Evolutionary conservation across 352 stramenopile genomes (phyloP).

Genomic region (Pythium sukuiense): DNA sequence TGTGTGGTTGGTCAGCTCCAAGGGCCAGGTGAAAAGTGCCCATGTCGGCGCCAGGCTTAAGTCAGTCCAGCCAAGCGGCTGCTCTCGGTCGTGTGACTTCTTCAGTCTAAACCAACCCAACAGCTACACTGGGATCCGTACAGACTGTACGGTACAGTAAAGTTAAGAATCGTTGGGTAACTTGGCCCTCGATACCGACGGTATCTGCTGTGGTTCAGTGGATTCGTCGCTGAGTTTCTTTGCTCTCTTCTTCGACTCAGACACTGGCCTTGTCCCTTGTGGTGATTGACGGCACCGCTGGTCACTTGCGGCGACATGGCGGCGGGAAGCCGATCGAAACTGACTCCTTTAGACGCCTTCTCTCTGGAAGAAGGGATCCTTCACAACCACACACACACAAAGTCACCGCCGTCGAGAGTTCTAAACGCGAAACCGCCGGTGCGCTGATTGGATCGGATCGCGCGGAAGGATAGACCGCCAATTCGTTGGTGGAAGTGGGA

Average conservation of each 20-base stretch:
- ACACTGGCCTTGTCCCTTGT: neutral
- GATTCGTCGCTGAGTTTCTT: too few relatives aligned
- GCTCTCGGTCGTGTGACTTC: too few relatives aligned
- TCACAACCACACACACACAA: neutral
- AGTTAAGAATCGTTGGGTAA: too few relatives aligned
- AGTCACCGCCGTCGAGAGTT: neutral
- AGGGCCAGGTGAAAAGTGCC: too few relatives aligned
- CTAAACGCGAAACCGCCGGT: slow-evolving; percentile 3
- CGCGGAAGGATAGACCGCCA: neutral
- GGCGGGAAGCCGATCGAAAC: slow-evolving; percentile 1
- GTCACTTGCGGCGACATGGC: neutral
- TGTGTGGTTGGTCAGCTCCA: slow-evolving; percentile 11
- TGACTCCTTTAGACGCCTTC: neutral
- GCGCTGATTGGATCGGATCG: slow-evolving; percentile 1
- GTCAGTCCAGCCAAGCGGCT: slow-evolving; percentile 10
- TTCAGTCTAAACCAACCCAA: neutral
- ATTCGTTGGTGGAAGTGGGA: neutral
- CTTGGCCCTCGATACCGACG: too few relatives aligned
- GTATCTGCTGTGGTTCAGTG: too few relatives aligned
- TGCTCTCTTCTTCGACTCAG: neutral
- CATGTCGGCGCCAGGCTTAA: too few relatives aligned
- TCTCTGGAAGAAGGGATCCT: slow-evolving; percentile 2
- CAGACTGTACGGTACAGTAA: too few relatives aligned
- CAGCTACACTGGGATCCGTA: too few relatives aligned
- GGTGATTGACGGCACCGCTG: neutral